Conservation (phyloP, 495 filamentous ascomycete species). For the Rostrohypoxylon terebratum region DNA sequence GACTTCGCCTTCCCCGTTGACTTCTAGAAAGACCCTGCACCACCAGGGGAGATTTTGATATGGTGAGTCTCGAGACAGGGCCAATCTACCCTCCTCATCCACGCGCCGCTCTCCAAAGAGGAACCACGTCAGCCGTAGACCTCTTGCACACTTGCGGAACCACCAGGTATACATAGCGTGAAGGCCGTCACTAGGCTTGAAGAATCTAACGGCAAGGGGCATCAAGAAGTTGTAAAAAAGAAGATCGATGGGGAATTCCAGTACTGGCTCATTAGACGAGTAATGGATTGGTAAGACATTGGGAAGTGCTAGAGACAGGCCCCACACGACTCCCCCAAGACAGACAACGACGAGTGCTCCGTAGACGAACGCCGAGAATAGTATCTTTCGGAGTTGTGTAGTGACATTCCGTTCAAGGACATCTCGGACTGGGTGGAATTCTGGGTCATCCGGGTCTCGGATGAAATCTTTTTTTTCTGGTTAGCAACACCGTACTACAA, state of each 20-base stretch:
- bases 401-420: conserved; percentile 93
- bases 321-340: conserved; percentile 95
- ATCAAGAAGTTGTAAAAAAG: conserved; percentile 97
- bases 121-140: conserved; percentile 87
- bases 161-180: conserved; percentile 93
- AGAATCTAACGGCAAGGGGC: conserved; percentile 81
- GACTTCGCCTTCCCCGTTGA: conserved; percentile 49
- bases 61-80: conserved; percentile 45
- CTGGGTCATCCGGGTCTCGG: conserved; percentile 97
- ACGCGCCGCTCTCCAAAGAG: conserved; percentile 83
- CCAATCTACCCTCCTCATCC: conserved; percentile 81
- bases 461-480: conserved; percentile 79
- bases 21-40: conserved; percentile 52
- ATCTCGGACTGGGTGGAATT: conserved; percentile 96
- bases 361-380: conserved; percentile 95
- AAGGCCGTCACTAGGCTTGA: conserved; percentile 85
- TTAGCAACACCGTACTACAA: conserved; percentile 44
- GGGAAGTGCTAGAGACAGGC: conserved; percentile 72
- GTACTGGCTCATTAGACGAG: conserved; percentile 86
- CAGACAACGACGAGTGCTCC: conserved; percentile 92
- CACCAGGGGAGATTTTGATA: conserved; percentile 46
- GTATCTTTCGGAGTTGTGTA: conserved; percentile 94
- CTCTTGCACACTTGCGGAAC: conserved; percentile 88
- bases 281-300: conserved; percentile 90
- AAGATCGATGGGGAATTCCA: conserved; percentile 94